Evolutionary conservation across 192 early-diverging fungal species (phyloP).

Genomic region (Coemansia sp.): DNA sequence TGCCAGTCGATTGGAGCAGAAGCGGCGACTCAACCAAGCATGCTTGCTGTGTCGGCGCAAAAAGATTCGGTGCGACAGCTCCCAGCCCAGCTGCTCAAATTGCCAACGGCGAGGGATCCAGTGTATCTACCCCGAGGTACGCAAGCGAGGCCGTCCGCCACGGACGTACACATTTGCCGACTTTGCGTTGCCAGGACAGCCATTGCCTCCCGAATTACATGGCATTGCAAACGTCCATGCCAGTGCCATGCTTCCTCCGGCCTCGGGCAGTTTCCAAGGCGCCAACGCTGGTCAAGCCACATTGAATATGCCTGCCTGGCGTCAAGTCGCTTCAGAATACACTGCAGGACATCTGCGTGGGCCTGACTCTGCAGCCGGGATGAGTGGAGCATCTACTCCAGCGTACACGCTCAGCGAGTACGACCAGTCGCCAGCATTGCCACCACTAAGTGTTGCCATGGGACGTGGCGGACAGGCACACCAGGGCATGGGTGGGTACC

Average conservation of each 20-base stretch:
- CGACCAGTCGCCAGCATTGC: slow-evolving; percentile 31
- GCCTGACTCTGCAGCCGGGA: slow-evolving; percentile 13
- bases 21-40: slow-evolving; percentile 55
- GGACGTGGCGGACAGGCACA: slow-evolving; percentile 21
- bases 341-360: not conserved
- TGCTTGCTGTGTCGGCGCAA: slow-evolving; percentile 55
- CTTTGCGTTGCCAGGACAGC: slow-evolving; percentile 50
- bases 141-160: slow-evolving; percentile 51
- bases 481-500: slow-evolving; percentile 4
- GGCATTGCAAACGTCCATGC: slow-evolving; percentile 38
- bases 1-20: slow-evolving; percentile 31
- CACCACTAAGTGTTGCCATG: slow-evolving; percentile 34
- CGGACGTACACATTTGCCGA: slow-evolving; percentile 58
- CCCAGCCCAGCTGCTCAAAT: slow-evolving; percentile 50
- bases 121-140: slow-evolving; percentile 56
- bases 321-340: not conserved
- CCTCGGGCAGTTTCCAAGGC: not conserved
- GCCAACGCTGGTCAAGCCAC: not conserved
- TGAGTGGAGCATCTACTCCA: slow-evolving; percentile 33
- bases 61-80: slow-evolving; percentile 56
- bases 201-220: slow-evolving; percentile 51
- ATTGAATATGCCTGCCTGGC: not conserved
- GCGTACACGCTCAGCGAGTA: slow-evolving; percentile 27
- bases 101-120: slow-evolving; percentile 54
- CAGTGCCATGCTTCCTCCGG: slow-evolving; percentile 37